Evolutionary conservation across 73 alveolate genomes (phyloP).

Genomic region (Stentor roeselii): DNA sequence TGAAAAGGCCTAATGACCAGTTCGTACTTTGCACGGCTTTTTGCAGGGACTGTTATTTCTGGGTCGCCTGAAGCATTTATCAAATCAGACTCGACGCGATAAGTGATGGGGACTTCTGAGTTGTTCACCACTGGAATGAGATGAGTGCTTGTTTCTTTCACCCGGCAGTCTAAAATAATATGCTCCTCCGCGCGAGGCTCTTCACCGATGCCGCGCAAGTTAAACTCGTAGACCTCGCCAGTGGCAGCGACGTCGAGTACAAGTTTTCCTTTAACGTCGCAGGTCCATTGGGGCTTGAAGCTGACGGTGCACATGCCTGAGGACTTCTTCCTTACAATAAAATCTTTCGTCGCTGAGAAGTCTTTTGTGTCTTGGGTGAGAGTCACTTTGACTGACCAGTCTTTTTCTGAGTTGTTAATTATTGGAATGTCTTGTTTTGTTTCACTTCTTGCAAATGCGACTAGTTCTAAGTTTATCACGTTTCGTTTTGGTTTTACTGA

Average conservation of each 20-base stretch:
- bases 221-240: slow-evolving; percentile 90
- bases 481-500: slow-evolving; percentile 94
- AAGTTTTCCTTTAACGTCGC: slow-evolving; percentile 78
- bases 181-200: slow-evolving; percentile 99
- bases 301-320: slow-evolving; percentile 74
- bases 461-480: slow-evolving; percentile 92
- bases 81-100: slow-evolving; percentile 93
- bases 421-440: slow-evolving; percentile 95
- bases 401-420: slow-evolving; percentile 90
- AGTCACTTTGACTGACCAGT: slow-evolving; percentile 89
- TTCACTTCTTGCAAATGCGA: slow-evolving; percentile 89
- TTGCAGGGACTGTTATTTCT: slow-evolving; percentile 33
- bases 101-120: slow-evolving; percentile 70
- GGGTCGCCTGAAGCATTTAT: slow-evolving; percentile 87
- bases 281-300: slow-evolving; percentile 89
- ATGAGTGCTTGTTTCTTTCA: slow-evolving; percentile 80
- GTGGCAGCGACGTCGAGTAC: slow-evolving; percentile 80
- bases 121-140: slow-evolving; percentile 80
- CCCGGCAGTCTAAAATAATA: slow-evolving; percentile 86
- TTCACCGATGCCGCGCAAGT: slow-evolving; percentile 94
- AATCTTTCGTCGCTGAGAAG: slow-evolving; percentile 47
- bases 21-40: slow-evolving; percentile 37
- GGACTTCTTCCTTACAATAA: slow-evolving; percentile 72
- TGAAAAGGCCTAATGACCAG: slow-evolving; percentile 80
- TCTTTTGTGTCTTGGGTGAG: slow-evolving; percentile 65